Conservation (phyloP, 2,329 filamentous ascomycete species). For the Dactylellina parvicollis region DNA sequence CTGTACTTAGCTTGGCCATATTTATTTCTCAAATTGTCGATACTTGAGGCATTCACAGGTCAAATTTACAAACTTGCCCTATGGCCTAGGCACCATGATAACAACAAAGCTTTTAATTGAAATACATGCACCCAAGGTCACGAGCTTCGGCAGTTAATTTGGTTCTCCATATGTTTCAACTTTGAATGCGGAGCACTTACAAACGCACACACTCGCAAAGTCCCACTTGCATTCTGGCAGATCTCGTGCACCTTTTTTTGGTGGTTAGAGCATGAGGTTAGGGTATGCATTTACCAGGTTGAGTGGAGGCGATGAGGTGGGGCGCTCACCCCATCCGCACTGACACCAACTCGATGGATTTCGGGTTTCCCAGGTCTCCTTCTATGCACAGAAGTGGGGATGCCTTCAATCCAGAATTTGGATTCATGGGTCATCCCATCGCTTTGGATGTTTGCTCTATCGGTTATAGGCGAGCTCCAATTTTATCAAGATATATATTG, state of each 20-base stretch:
- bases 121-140: too few relatives aligned
- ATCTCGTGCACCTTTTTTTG: too few relatives aligned
- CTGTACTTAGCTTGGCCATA: too few relatives aligned
- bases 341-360: constrained; percentile 37
- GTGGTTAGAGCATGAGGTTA: not conserved
- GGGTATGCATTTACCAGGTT: not conserved
- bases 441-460: constrained; percentile 1
- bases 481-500: not conserved
- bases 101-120: not conserved
- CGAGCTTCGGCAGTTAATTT: too few relatives aligned
- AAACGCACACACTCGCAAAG: too few relatives aligned
- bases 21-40: too few relatives aligned
- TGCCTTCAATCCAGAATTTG: not conserved
- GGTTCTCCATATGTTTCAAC: too few relatives aligned
- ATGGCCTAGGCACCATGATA: too few relatives aligned
- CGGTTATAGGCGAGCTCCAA: constrained; percentile 24
- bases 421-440: not conserved
- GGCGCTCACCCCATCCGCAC: constrained; percentile 43
- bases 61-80: too few relatives aligned
- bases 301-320: constrained; percentile 4
- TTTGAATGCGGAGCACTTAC: too few relatives aligned
- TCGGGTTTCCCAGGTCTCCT: constrained; percentile 22
- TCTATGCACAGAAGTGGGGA: constrained; percentile 27
- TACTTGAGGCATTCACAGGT: too few relatives aligned
- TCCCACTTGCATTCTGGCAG: too few relatives aligned